A percentile compares a stretch with the other conserved stretches of the same genome.
Evolutionary conservation across 2,329 filamentous ascomycete species (phyloP).

Genomic region (Thyridium curvatum): DNA sequence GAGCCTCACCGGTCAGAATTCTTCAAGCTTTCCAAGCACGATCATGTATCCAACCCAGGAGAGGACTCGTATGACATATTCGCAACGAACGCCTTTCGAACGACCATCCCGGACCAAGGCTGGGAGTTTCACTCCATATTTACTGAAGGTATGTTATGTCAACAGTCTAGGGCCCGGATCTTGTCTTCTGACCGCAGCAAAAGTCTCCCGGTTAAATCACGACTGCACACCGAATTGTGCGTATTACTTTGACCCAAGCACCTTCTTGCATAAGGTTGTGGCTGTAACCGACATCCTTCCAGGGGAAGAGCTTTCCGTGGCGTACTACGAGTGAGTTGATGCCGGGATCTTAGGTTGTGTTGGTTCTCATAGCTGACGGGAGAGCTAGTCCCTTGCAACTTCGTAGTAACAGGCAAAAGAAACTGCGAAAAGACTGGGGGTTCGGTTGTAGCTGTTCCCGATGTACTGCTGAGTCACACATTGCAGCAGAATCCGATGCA

Average conservation of each 20-base stretch:
- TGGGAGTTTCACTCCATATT: slow-evolving; percentile 22
- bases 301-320: slow-evolving; percentile 34
- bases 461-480: slow-evolving; percentile 20
- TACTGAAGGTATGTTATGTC: slow-evolving; percentile 20
- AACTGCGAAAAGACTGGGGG: slow-evolving; percentile 25
- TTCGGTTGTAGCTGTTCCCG: slow-evolving; percentile 30
- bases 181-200: too few relatives aligned
- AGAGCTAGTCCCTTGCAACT: slow-evolving; percentile 23
- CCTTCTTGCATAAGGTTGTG: slow-evolving; percentile 27
- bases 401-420: slow-evolving; percentile 17
- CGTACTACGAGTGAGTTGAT: slow-evolving; percentile 27
- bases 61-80: slow-evolving; percentile 21
- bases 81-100: slow-evolving; percentile 22
- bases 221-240: slow-evolving; percentile 32
- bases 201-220: slow-evolving; percentile 32
- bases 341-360: too few relatives aligned
- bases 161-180: too few relatives aligned
- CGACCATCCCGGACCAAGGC: slow-evolving; percentile 11
- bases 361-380: not conserved
- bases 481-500: slow-evolving; percentile 22
- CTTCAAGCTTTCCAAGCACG: slow-evolving; percentile 20
- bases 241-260: slow-evolving; percentile 27
- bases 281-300: slow-evolving; percentile 27
- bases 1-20: slow-evolving; percentile 12
- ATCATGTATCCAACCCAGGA: slow-evolving; percentile 6